Conservation (phyloP, 2,329 filamentous ascomycete genomes). For the Hirsutella minnesotensis region DNA sequence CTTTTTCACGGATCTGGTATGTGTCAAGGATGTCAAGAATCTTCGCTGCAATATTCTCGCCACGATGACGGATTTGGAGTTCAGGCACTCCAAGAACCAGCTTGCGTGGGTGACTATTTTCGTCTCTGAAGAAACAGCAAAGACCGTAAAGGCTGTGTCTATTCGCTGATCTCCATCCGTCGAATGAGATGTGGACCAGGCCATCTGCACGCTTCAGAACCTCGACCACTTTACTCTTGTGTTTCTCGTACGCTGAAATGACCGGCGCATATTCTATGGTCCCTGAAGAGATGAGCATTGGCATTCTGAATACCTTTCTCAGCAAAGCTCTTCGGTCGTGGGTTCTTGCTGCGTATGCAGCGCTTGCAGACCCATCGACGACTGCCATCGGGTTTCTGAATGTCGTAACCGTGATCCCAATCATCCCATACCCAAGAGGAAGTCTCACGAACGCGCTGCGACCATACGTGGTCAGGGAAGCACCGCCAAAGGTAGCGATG, state of each 20-base stretch:
- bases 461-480: too few species aligned
- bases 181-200: constrained; percentile 7
- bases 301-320: background rate
- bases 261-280: background rate
- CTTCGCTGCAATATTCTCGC: constrained; percentile 5
- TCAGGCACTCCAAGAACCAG: constrained; percentile 8
- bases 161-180: constrained; percentile 6
- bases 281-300: background rate
- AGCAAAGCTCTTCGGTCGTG: too few species aligned
- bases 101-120: constrained; percentile 4
- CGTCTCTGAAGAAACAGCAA: constrained; percentile 6
- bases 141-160: constrained; percentile 8
- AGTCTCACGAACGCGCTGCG: too few species aligned
- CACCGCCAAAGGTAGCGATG: too few species aligned
- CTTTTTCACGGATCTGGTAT: constrained; percentile 2
- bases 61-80: constrained; percentile 1
- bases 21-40: constrained; percentile 2
- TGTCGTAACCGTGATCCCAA: too few species aligned
- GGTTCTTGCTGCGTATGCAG: too few species aligned
- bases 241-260: background rate
- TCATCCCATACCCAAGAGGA: too few species aligned
- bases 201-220: background rate
- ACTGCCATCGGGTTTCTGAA: too few species aligned
- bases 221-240: background rate
- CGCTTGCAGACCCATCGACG: too few species aligned